Conservation (phyloP, 148 eudicot genomes). For the Fagopyrum esculentum region DNA sequence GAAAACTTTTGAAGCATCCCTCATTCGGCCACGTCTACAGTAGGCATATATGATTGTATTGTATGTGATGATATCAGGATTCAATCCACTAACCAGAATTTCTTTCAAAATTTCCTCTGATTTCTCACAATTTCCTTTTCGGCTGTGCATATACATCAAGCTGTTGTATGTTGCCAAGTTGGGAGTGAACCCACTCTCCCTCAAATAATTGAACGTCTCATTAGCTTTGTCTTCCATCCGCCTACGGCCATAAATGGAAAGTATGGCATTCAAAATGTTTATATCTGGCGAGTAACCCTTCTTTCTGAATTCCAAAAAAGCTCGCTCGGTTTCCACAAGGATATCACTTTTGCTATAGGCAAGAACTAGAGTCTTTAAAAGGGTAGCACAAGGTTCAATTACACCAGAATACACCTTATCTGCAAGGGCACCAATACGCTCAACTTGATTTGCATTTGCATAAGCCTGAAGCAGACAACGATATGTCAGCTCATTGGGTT, state of each 20-base stretch:
- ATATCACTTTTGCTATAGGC: constrained; percentile 70
- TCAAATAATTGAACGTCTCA: constrained; percentile 62
- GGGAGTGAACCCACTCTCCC: constrained; percentile 63
- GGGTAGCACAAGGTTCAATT: constrained; percentile 42
- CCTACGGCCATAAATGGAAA: constrained; percentile 75
- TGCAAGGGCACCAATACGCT: constrained; percentile 54
- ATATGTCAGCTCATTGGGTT: constrained; percentile 69
- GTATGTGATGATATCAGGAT: constrained; percentile 77
- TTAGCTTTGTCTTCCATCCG: constrained; percentile 60
- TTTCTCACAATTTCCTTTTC: constrained; percentile 46
- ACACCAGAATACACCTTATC: constrained; percentile 58
- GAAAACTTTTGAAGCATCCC: constrained; percentile 63
- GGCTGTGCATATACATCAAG: constrained; percentile 82
- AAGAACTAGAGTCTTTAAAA: constrained; percentile 73
- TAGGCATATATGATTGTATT: constrained; percentile 77
- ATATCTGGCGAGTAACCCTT: constrained; percentile 56
- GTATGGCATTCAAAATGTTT: constrained; percentile 70
- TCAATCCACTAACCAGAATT: constrained; percentile 50
- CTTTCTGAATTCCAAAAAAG: constrained; percentile 59
- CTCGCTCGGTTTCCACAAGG: constrained; percentile 67
- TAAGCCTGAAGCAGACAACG: constrained; percentile 83
- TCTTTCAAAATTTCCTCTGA: constrained; percentile 64
- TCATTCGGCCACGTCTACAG: constrained; percentile 62
- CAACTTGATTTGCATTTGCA: constrained; percentile 71
- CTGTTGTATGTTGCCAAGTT: constrained; percentile 70